Evolutionary conservation across 1,139 yeast genomes (phyloP), one percentile per base, ranked within the genome.

Genomic region (Taphrina deformans): DNA sequence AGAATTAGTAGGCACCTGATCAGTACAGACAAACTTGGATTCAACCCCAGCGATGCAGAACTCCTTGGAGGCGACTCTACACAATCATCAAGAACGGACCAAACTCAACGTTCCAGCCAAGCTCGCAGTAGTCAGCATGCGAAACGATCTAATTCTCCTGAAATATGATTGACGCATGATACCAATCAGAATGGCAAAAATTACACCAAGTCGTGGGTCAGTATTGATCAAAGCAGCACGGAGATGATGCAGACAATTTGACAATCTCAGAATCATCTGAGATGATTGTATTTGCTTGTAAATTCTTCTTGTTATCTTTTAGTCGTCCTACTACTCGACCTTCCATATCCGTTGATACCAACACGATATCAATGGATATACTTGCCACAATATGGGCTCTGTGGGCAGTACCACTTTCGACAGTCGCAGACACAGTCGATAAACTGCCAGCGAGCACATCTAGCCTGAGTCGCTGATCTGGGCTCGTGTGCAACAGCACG

Each of bases 1-100:
- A 26, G 63, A 9, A 59, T 59, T 23, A 40, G 56, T 26, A 40
- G 51, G 23, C 56, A 59, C 23, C 16, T 59, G 31, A 50, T 59
- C 21, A 44, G 48, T 10, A 50, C 56, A 21, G 40, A 40, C 18
- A 21, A 33, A 6, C 29, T 44, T 46, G 62, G 55, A 18, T 38
- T 14, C 16, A 38, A 38, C 16, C 41, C 41, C 18, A n/a, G 41
- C 2, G 41, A 38, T 14, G n/a, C 41, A 14, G 41, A 38, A n/a
- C 16, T 38, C 7, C 16, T 38, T 7, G 41, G 16, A 12, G 41
- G n/a, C 18, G 41, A 38, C 2, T 38, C 41, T 7, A 38, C 41
- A 38, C 41, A 38, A n/a, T 14, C 2, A 38, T 38, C 41, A 10
- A n/a, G 18, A 7, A 7, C 41, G n/a, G 16, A n/a, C 16, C 7